A percentile compares a stretch with the other conserved stretches of the same genome.
Evolutionary conservation across 345 rosid species (phyloP).

Genomic region (Atalantia buxifolia): DNA sequence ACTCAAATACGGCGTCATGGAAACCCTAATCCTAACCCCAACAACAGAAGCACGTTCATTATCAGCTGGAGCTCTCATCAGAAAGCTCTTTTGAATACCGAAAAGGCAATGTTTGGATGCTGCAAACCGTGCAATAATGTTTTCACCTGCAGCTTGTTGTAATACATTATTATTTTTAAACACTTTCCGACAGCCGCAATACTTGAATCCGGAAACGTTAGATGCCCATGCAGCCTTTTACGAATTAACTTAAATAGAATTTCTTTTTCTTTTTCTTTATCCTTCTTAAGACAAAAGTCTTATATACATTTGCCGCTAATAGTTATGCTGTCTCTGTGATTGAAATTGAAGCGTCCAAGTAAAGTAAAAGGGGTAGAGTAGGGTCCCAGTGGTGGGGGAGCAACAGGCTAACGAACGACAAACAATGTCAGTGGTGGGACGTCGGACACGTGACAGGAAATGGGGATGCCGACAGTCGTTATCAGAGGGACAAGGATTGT

Average conservation of each 20-base stretch:
- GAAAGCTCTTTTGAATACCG: background rate
- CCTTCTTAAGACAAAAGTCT: background rate
- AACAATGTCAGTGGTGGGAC: background rate
- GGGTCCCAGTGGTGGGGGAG: conserved; percentile 1
- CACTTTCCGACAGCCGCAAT: conserved; percentile 3
- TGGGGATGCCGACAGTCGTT: conserved; percentile 37
- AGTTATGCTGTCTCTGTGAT: background rate
- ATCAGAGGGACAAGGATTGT: conserved; percentile 9
- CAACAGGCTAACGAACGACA: background rate
- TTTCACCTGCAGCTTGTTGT: background rate
- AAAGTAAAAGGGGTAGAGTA: background rate
- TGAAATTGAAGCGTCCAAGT: too few species aligned
- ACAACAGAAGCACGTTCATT: background rate
- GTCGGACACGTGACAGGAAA: conserved; percentile 8
- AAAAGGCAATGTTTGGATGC: conserved; percentile 10
- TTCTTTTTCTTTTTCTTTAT: background rate
- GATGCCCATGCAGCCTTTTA: background rate
- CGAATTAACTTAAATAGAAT: background rate
- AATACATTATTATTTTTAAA: background rate
- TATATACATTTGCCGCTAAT: background rate
- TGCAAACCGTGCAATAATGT: background rate
- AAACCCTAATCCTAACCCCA: background rate
- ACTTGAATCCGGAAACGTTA: background rate
- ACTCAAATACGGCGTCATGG: too few species aligned
- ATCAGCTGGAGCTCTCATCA: background rate